These are phyloP conservation scores for Elymus sibiricus DNA, from an alignment of 176 grass and related monocot genomes.

Conservation along the genomic window DNA sequence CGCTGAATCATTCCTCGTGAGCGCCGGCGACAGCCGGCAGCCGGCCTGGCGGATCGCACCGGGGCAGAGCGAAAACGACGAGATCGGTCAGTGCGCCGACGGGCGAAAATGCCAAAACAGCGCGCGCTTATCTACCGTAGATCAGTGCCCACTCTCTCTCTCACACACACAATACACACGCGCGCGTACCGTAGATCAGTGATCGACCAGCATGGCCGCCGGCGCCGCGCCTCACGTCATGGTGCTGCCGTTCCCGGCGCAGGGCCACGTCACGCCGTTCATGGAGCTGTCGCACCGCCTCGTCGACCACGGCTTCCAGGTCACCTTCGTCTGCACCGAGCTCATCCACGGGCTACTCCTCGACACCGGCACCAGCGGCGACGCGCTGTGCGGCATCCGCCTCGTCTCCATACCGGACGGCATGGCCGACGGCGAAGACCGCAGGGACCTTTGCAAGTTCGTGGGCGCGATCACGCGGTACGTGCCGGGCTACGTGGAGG, in stretches of 20 bases:
- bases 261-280: constrained; percentile 66
- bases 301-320: constrained; percentile 44
- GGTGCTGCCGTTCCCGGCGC: constrained; percentile 61
- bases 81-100: neutral
- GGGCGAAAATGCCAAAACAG: neutral
- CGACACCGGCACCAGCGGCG: neutral
- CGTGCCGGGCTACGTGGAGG: constrained; percentile 34
- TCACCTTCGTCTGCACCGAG: constrained; percentile 76
- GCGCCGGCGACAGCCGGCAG: neutral
- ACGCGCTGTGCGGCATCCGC: constrained; percentile 34
- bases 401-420: constrained; percentile 68
- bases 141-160: too few species aligned
- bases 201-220: constrained; percentile 22
- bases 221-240: constrained; percentile 33
- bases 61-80: neutral
- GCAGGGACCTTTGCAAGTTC: constrained; percentile 59
- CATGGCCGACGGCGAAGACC: constrained; percentile 50
- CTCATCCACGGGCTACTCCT: constrained; percentile 48
- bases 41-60: neutral
- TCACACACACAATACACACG: too few species aligned
- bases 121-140: neutral
- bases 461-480: constrained; percentile 21
- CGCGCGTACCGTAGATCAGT: too few species aligned
- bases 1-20: too few species aligned
- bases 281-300: constrained; percentile 70